A percentile compares a stretch with the other conserved stretches of the same genome.
These are phyloP conservation scores for Pichia manshurica DNA, from an alignment of 805 yeast genomes.

Conservation along the genomic window DNA sequence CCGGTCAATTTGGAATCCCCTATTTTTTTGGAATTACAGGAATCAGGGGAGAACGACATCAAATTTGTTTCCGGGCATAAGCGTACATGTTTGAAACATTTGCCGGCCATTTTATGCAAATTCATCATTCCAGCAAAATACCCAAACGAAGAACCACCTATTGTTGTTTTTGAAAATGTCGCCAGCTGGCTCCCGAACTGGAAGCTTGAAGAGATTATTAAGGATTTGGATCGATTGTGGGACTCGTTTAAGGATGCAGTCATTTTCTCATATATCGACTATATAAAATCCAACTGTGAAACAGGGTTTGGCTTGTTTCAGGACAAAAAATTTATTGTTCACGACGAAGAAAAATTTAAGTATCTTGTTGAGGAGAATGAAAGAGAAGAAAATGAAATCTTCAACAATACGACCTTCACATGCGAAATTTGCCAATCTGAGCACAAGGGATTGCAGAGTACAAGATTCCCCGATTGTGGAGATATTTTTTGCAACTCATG, in stretches of 20 bases:
- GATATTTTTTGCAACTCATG: constrained; percentile 48
- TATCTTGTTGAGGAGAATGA: constrained; percentile 18
- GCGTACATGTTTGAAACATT: constrained; percentile 16
- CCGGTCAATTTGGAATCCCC: constrained; percentile 18
- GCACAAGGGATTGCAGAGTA: constrained; percentile 39
- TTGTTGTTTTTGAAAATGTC: constrained; percentile 19
- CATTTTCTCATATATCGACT: constrained; percentile 13
- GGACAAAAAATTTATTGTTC: constrained; percentile 7
- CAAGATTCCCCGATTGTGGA: constrained; percentile 36
- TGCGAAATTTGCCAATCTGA: constrained; percentile 56
- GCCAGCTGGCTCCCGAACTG: constrained; percentile 29
- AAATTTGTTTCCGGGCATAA: too few species aligned
- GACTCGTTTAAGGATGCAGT: constrained; percentile 7
- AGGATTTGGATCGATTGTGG: constrained; percentile 9
- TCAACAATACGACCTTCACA: constrained; percentile 34
- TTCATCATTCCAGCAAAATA: constrained; percentile 33
- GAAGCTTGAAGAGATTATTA: constrained; percentile 15
- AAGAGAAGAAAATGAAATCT: constrained; percentile 23
- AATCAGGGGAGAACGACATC: too few species aligned
- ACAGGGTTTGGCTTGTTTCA: constrained; percentile 1
- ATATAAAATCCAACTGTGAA: constrained; percentile 12
- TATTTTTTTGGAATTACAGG: constrained; percentile 1
- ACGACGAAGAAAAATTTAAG: background rate
- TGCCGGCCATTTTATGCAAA: constrained; percentile 30
- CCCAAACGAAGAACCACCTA: constrained; percentile 32